A percentile compares a stretch with the other conserved stretches of the same genome.
These are phyloP conservation scores for Penicillium capsulatum DNA, from an alignment of 2,329 filamentous ascomycete genomes.

Conservation along the genomic window DNA sequence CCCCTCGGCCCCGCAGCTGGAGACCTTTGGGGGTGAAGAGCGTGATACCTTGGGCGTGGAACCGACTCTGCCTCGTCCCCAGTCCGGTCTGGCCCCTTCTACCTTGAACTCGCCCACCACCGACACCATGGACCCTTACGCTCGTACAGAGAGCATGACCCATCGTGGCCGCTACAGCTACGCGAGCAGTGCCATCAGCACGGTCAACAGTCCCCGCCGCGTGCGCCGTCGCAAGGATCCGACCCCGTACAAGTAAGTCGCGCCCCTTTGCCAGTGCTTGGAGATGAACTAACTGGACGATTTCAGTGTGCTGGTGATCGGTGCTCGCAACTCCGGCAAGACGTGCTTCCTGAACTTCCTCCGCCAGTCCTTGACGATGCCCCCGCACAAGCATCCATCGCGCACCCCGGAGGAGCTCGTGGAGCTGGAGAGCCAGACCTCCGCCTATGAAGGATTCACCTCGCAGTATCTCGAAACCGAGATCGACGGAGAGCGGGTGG, in stretches of 20 bases:
- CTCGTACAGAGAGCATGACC: conserved; percentile 89
- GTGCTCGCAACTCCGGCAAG: conserved; percentile 83
- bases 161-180: conserved; percentile 95
- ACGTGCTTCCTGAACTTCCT: conserved; percentile 96
- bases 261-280: neutral
- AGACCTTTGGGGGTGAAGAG: conserved; percentile 60
- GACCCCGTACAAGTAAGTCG: conserved; percentile 94
- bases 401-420: conserved; percentile 56
- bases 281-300: neutral
- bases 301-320: conserved; percentile 78
- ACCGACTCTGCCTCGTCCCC: conserved; percentile 35
- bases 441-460: conserved; percentile 64
- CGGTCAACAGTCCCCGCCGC: conserved; percentile 86
- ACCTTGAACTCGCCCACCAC: conserved; percentile 24
- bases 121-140: conserved; percentile 66
- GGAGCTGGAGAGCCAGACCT: conserved; percentile 51
- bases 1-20: conserved; percentile 47
- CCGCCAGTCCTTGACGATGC: conserved; percentile 75
- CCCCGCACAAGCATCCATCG: conserved; percentile 67
- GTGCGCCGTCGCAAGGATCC: conserved; percentile 94
- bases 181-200: conserved; percentile 84
- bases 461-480: conserved; percentile 92
- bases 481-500: conserved; percentile 85
- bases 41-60: conserved; percentile 59
- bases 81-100: conserved; percentile 21